Evolutionary conservation across 2,329 filamentous ascomycete genomes (phyloP).

Genomic region (Xylariaceae sp.): DNA sequence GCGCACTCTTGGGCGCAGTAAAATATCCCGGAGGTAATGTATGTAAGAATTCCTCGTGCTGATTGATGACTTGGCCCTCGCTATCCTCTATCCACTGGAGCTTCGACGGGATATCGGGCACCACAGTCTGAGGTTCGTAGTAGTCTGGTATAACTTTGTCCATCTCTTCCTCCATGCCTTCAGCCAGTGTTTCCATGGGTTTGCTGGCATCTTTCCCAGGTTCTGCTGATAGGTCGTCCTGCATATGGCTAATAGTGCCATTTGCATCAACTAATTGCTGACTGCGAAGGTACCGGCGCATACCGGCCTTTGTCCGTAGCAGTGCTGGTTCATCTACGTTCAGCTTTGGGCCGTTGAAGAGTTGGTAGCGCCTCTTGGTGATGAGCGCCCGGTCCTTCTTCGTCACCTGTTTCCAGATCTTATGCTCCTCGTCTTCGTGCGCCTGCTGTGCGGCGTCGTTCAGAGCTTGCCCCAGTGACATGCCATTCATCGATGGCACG

Average conservation of each 20-base stretch:
- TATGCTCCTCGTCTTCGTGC: conserved; percentile 90
- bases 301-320: conserved; percentile 76
- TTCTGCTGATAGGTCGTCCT: conserved; percentile 41
- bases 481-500: conserved; percentile 62
- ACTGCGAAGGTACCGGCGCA: conserved; percentile 80
- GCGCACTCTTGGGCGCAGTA: conserved; percentile 63
- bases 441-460: conserved; percentile 66
- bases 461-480: conserved; percentile 58
- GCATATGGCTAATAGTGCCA: conserved; percentile 35
- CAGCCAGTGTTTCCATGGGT: conserved; percentile 72
- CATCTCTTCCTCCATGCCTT: conserved; percentile 88
- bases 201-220: conserved; percentile 44
- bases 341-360: conserved; percentile 80
- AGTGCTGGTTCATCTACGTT: conserved; percentile 85
- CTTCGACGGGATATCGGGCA: conserved; percentile 75
- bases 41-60: conserved; percentile 76
- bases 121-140: conserved; percentile 79
- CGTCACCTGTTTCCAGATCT: conserved; percentile 97
- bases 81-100: conserved; percentile 85
- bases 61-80: conserved; percentile 83
- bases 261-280: conserved; percentile 61
- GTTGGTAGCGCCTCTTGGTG: conserved; percentile 76
- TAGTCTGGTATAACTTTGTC: conserved; percentile 88
- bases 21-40: conserved; percentile 73
- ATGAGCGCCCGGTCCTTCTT: conserved; percentile 89